These are phyloP conservation scores for Candida ulmi DNA, from an alignment of 805 yeast species.

Conservation along the genomic window DNA sequence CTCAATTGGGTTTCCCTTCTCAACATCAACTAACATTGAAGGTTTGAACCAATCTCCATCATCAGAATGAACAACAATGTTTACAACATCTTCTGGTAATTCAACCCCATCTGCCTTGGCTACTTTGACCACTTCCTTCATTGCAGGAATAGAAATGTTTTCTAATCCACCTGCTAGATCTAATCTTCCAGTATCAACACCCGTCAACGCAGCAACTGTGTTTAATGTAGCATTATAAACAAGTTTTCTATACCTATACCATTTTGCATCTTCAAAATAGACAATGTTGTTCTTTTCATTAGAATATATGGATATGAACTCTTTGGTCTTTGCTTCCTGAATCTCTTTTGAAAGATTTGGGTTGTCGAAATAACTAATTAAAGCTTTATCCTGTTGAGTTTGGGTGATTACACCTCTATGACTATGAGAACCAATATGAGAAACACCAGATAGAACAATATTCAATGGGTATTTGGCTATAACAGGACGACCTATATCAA, in stretches of 20 bases:
- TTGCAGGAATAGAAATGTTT: slow-evolving; percentile 43
- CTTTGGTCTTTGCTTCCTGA: slow-evolving; percentile 27
- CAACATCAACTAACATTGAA: slow-evolving; percentile 63
- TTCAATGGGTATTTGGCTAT: slow-evolving; percentile 42
- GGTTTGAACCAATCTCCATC: slow-evolving; percentile 52
- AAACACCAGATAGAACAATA: slow-evolving; percentile 54
- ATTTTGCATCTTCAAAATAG: slow-evolving; percentile 39
- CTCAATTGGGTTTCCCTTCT: slow-evolving; percentile 61
- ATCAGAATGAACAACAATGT: slow-evolving; percentile 46
- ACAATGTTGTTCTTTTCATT: slow-evolving; percentile 34
- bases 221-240: slow-evolving; percentile 63
- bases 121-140: slow-evolving; percentile 54
- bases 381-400: slow-evolving; percentile 37
- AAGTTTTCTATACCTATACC: slow-evolving; percentile 56
- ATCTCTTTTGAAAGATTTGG: slow-evolving; percentile 25
- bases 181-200: slow-evolving; percentile 50
- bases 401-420: slow-evolving; percentile 45
- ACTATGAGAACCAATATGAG: slow-evolving; percentile 57
- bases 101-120: slow-evolving; percentile 60
- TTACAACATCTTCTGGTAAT: slow-evolving; percentile 41
- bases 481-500: slow-evolving; percentile 56
- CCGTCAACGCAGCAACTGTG: slow-evolving; percentile 53
- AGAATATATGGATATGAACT: slow-evolving; percentile 37
- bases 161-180: slow-evolving; percentile 35
- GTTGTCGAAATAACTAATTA: slow-evolving; percentile 19